These are phyloP conservation scores for Penicillium salamii DNA, from an alignment of 495 filamentous ascomycete species.

Conservation along the genomic window DNA sequence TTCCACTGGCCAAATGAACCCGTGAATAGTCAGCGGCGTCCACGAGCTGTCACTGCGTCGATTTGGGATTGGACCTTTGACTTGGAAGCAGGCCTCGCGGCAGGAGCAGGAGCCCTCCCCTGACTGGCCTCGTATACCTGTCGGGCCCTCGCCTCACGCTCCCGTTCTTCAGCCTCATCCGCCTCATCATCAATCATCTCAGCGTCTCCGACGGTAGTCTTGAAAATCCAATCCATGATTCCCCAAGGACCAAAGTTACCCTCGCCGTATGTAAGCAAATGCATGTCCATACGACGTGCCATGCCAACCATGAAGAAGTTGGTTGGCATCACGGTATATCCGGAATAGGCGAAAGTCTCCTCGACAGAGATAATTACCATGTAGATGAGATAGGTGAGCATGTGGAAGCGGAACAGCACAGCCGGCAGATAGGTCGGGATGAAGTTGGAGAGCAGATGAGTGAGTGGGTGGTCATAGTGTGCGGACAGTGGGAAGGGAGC, in stretches of 20 bases:
- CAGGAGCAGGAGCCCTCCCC: too few relatives aligned
- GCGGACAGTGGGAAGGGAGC: constrained; percentile 65
- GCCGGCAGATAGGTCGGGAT: constrained; percentile 74
- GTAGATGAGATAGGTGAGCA: constrained; percentile 76
- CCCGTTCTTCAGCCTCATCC: constrained; percentile 19
- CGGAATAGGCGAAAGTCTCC: constrained; percentile 72
- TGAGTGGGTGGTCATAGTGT: constrained; percentile 79
- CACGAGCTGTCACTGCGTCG: too few relatives aligned
- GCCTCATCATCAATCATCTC: constrained; percentile 44
- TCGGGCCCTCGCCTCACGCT: constrained; percentile 8
- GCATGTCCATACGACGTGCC: constrained; percentile 64
- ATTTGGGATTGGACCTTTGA: too few relatives aligned
- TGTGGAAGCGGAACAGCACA: constrained; percentile 62
- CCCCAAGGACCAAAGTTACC: constrained; percentile 82
- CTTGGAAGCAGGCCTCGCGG: too few relatives aligned
- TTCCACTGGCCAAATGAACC: too few relatives aligned
- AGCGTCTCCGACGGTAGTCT: constrained; percentile 57
- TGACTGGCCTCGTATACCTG: constrained; percentile 19
- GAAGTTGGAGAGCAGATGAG: constrained; percentile 65
- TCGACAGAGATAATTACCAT: constrained; percentile 67
- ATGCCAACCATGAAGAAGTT: constrained; percentile 73
- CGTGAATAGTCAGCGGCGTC: too few relatives aligned
- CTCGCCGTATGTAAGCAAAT: constrained; percentile 56
- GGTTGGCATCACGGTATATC: constrained; percentile 71
- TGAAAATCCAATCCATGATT: constrained; percentile 70